These are phyloP conservation scores for Isatis tinctoria DNA, from an alignment of 345 rosid species.

Conservation along the genomic window DNA sequence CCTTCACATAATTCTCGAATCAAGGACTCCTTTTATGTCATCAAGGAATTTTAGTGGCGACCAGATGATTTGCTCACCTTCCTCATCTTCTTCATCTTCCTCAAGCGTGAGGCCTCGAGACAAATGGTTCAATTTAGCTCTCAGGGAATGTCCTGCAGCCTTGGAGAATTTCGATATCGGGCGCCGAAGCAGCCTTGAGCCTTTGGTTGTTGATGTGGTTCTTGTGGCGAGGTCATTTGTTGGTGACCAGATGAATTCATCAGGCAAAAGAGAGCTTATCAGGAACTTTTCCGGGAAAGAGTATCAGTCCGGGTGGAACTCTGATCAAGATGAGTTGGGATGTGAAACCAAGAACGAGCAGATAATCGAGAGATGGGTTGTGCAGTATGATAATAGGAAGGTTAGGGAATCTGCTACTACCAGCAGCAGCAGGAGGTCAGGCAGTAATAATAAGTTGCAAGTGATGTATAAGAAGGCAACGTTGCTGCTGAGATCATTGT, in stretches of 20 bases:
- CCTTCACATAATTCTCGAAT: constrained; percentile 84
- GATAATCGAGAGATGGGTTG: constrained; percentile 89
- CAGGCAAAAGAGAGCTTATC: constrained; percentile 44
- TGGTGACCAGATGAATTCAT: constrained; percentile 44
- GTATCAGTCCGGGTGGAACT: constrained; percentile 44
- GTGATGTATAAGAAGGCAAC: constrained; percentile 72
- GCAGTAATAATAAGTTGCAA: constrained; percentile 51
- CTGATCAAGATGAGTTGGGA: constrained; percentile 64
- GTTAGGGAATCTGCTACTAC: constrained; percentile 47
- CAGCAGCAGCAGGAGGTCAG: constrained; percentile 53
- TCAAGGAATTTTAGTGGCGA: constrained; percentile 82
- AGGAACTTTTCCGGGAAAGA: constrained; percentile 55
- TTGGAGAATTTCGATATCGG: constrained; percentile 79
- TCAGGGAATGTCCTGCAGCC: constrained; percentile 81
- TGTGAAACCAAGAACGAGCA: constrained; percentile 52
- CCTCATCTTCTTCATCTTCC: constrained; percentile 80
- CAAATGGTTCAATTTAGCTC: constrained; percentile 92
- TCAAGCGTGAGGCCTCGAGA: constrained; percentile 83
- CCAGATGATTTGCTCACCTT: constrained; percentile 66
- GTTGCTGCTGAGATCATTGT: constrained; percentile 79
- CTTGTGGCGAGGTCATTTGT: constrained; percentile 53
- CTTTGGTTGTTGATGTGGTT: constrained; percentile 81
- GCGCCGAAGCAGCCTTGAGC: constrained; percentile 64
- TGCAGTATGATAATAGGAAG: constrained; percentile 75
- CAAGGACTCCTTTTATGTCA: constrained; percentile 79